Evolutionary conservation across 768 basidiomycete species (phyloP), one percentile per base, ranked within the genome.

Genomic region (Terana coerulea): DNA sequence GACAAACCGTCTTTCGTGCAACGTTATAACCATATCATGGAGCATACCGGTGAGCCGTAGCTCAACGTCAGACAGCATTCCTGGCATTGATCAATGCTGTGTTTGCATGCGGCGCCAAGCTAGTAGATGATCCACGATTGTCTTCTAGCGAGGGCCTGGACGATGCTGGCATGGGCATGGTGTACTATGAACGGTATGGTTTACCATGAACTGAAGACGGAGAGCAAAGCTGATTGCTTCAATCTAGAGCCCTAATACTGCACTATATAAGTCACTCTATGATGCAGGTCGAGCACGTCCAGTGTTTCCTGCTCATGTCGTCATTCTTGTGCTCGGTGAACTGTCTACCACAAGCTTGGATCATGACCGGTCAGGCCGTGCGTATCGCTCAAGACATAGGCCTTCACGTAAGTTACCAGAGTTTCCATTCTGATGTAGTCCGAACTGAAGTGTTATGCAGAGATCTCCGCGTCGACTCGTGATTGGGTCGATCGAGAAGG

Each of bases 341-440:
- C 63, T 93, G 92, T 64, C 79, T 95, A 46, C 93, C 93, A 2
- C 93, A 94, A 69, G 91, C 92, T 26, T 95, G 93, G 93, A 80
- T 95, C 56, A 76, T 94, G 51, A 81, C 93, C 49, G 93, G 93
- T 36, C 93, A 95, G 66, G 93, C 90, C 21, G 82, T 95, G 41
- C 83, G 93, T 53, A 83, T 83, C 53, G 92, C 88, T 3, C 93
- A 95, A 67, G 93, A 95, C 71, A 75, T 95, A 35, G 93, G 93
- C 39, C 78, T 95, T 59, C 93, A 95, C 72, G 91, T 94, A 71
- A 75, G 90, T 65, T 43, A 52, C 22, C 15, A n/a, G 45, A 33
- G 2, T 30, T 29, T 35, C 52, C 47, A 21, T 51, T 19, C 47
- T 45, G 47, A 29, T 37, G 19, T 31, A 28, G 50, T 52, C 37